A percentile compares a stretch with the other conserved stretches of the same genome.
Evolutionary conservation across 2,329 filamentous ascomycete species (phyloP).

Genomic region (Alternaria sp.): DNA sequence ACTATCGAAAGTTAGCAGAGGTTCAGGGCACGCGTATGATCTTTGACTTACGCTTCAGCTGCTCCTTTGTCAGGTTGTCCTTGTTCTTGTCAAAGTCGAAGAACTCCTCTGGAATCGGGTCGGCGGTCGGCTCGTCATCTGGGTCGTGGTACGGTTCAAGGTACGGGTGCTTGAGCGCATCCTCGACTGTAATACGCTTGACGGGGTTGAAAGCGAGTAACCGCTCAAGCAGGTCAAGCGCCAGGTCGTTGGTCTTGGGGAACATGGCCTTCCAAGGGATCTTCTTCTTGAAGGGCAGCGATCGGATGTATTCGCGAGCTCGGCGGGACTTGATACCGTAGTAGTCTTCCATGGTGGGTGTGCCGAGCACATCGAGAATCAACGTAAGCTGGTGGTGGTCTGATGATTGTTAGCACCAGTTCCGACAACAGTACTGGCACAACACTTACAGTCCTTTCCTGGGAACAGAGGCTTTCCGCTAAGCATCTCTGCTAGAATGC

Average conservation of each 20-base stretch:
- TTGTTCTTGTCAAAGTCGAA: constrained; percentile 99
- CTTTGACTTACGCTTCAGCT: constrained; percentile 76
- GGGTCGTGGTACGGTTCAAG: constrained; percentile 98
- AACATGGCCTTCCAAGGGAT: constrained; percentile 97
- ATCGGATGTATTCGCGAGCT: constrained; percentile 96
- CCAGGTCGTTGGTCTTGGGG: constrained; percentile 98
- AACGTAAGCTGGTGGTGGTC: constrained; percentile 98
- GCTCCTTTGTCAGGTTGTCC: constrained; percentile 97
- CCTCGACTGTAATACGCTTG: constrained; percentile 97
- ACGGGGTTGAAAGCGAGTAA: constrained; percentile 97
- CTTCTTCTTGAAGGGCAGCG: constrained; percentile 99
- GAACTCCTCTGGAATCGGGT: constrained; percentile 97
- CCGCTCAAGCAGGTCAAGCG: constrained; percentile 92
- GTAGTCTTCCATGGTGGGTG: constrained; percentile 99
- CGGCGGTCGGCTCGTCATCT: constrained; percentile 95
- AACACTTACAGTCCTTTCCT: constrained; percentile 87
- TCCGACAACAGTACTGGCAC: neutral
- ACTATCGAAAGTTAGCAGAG: constrained; percentile 51
- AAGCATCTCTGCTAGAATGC: constrained; percentile 97
- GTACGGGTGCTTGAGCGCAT: constrained; percentile 96
- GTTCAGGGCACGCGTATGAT: neutral
- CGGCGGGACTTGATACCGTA: constrained; percentile 99
- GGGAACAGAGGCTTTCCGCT: constrained; percentile 98
- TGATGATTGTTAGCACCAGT: constrained; percentile 45
- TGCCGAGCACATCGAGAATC: constrained; percentile 95